Percentiles rank a stretch among this genome's conserved stretches.
Evolutionary conservation across 176 grass and related monocot species (phyloP).

Genomic region (Aegilops umbellulata): DNA sequence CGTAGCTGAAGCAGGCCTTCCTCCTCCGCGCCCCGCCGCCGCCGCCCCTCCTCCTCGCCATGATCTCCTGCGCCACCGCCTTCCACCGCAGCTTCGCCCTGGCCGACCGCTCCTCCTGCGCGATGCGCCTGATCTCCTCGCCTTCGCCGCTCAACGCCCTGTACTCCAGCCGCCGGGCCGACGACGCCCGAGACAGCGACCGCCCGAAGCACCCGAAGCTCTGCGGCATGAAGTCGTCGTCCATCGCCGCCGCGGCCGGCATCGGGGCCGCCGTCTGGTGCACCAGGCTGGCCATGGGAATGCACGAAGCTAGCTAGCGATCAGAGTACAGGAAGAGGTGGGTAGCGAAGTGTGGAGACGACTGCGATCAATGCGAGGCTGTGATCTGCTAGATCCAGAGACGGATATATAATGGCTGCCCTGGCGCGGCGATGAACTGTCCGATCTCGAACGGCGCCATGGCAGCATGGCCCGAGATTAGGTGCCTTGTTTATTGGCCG

Average conservation of each 20-base stretch:
- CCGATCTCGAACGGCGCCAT: conserved; percentile 40
- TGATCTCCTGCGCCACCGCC: conserved; percentile 49
- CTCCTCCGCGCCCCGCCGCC: conserved; percentile 3
- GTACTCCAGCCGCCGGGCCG: conserved; percentile 43
- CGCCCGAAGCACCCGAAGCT: conserved; percentile 57
- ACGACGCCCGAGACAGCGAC: conserved; percentile 46
- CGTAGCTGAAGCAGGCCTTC: conserved; percentile 49
- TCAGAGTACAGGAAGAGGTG: not conserved
- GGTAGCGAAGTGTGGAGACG: not conserved
- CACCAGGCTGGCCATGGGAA: conserved; percentile 47
- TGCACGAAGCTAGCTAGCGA: not conserved
- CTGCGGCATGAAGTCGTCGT: conserved; percentile 37
- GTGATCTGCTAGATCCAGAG: conserved; percentile 37
- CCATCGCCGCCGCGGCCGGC: conserved; percentile 10
- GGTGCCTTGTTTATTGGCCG: conserved; percentile 23
- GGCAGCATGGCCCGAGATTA: conserved; percentile 29
- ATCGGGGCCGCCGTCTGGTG: conserved; percentile 42
- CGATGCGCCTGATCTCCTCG: conserved; percentile 24
- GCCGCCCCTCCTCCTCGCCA: conserved; percentile 22
- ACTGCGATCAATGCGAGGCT: conserved; percentile 6
- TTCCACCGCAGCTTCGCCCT: conserved; percentile 55
- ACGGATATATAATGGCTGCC: conserved; percentile 26
- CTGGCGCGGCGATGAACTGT: conserved; percentile 37
- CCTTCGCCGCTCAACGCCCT: conserved; percentile 13
- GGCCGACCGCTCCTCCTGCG: conserved; percentile 47